Evolutionary conservation across 305 asterid species (phyloP).

Genomic region (Rubia peregrina): DNA sequence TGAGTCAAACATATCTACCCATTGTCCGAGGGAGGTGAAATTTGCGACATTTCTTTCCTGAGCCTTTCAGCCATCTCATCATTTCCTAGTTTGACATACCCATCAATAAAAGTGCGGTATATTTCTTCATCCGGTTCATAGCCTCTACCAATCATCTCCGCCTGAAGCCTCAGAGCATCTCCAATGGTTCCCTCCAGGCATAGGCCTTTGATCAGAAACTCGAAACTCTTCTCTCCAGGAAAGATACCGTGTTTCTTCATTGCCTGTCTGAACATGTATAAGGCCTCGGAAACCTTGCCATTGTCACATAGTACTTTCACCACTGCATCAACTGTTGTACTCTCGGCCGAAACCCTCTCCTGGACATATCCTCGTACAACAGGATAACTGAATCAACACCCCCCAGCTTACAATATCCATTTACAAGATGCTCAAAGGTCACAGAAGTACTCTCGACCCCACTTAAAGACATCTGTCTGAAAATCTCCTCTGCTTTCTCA

Average conservation of each 20-base stretch:
- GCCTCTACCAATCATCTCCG: slow-evolving; percentile 65
- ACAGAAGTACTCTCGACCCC: slow-evolving; percentile 48
- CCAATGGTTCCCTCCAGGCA: slow-evolving; percentile 59
- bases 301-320: slow-evolving; percentile 42
- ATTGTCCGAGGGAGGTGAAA: slow-evolving; percentile 13
- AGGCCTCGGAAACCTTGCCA: slow-evolving; percentile 34
- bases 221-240: slow-evolving; percentile 45
- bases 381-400: slow-evolving; percentile 40
- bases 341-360: slow-evolving; percentile 45
- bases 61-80: slow-evolving; percentile 38
- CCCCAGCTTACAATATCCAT: slow-evolving; percentile 51
- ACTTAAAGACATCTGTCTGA: slow-evolving; percentile 54
- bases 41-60: slow-evolving; percentile 46
- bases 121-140: slow-evolving; percentile 48
- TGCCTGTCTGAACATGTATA: slow-evolving; percentile 31
- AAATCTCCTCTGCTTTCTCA: slow-evolving; percentile 58
- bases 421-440: slow-evolving; percentile 63
- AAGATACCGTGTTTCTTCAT: slow-evolving; percentile 37
- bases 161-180: slow-evolving; percentile 66
- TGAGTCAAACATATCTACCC: slow-evolving; percentile 2
- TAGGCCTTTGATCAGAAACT: slow-evolving; percentile 39
- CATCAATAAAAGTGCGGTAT: slow-evolving; percentile 56
- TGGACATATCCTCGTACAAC: slow-evolving; percentile 55
- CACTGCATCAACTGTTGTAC: slow-evolving; percentile 42
- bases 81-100: slow-evolving; percentile 49